Base-by-base conservation (phyloP, 208 protist genomes). In the Leishmania mexicana region DNA sequence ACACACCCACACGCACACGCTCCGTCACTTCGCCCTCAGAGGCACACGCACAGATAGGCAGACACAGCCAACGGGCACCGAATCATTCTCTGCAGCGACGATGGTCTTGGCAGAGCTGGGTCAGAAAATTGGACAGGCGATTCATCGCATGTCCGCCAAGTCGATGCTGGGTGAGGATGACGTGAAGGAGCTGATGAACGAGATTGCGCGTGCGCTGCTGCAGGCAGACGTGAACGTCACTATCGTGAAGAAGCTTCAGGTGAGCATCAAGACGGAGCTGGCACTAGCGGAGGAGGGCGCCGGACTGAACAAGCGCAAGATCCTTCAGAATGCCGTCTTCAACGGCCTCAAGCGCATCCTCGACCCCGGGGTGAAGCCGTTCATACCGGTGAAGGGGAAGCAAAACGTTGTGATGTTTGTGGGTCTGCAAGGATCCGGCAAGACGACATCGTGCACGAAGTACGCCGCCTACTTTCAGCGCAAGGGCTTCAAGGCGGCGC, bases 361-460 rank as follows among this genome's bases (percentile, higher is more conserved):
- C 5, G 99, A 99, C 88, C 99, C 99, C 3, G 98, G 98, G 21
- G 92, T 98, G 35, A 90, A 96, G 81, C 97, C 99, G n/a, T 99
- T 97, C 87, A 86, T 97, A 75, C 99, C 99, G 6, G 91, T 85
- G 74, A 99, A 99, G 86, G 98, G 98, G 54, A 98, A 98, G 85
- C 84, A 94, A 8, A 99, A 99, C 86, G 94, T 99, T 21, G 97
- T 99, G 75, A 99, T 99, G 99, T 99, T 99, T 91, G 99, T 99
- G 3, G 99, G 99, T 64, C 93, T 99, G 73, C 99, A 99, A 84
- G 99, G 97, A 54, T 90, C 95, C n/a, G 97, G 97, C 74, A 98
- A 98, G 87, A 99, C 99, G 10, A 99, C 99, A 6, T 99, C 99
- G 21, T 99, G 98, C 81, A 99, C 99, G 65, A 99, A 99, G 88